phyloP scores from a whole-genome alignment of 2,329 filamentous ascomycete genomes.

The Apiospora hydei region DNA sequence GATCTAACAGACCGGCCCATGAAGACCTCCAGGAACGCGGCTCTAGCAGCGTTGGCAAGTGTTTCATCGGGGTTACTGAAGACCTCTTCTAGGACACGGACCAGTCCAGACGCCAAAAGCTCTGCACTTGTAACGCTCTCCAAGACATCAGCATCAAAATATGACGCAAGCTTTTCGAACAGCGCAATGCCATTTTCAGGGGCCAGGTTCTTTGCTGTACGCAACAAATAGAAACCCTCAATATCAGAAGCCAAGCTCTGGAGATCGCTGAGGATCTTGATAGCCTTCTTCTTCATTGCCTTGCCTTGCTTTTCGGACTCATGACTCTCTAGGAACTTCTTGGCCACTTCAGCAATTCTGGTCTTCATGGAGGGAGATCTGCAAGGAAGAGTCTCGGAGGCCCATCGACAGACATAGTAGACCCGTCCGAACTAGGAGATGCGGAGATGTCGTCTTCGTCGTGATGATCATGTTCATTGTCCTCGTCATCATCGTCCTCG shows the following conservation, averaged over 20 bases:
- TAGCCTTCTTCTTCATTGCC: slow-evolving; percentile 79
- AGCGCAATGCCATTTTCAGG: slow-evolving; percentile 66
- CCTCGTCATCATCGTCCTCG: slow-evolving; percentile 56
- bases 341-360: slow-evolving; percentile 78
- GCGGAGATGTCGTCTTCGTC: slow-evolving; percentile 67
- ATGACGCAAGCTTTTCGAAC: slow-evolving; percentile 78
- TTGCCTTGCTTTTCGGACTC: slow-evolving; percentile 77
- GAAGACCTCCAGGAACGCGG: slow-evolving; percentile 89
- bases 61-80: slow-evolving; percentile 76
- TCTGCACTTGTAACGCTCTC: slow-evolving; percentile 97
- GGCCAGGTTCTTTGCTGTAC: slow-evolving; percentile 53
- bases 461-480: slow-evolving; percentile 56
- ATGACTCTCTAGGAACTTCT: slow-evolving; percentile 83
- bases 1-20: slow-evolving; percentile 78
- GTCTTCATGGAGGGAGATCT: slow-evolving; percentile 68
- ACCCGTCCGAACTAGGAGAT: slow-evolving; percentile 72
- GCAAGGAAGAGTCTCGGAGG: slow-evolving; percentile 57
- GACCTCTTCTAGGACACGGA: slow-evolving; percentile 81
- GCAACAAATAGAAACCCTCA: slow-evolving; percentile 71
- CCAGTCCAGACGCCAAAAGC: slow-evolving; percentile 87
- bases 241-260: slow-evolving; percentile 76
- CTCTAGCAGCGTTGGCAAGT: slow-evolving; percentile 72
- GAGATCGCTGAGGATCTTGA: slow-evolving; percentile 75
- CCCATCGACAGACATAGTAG: slow-evolving; percentile 69
- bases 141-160: slow-evolving; percentile 87